Conservation (phyloP, 2,329 filamentous ascomycete genomes). For the Rhynchosporium graminicola region DNA sequence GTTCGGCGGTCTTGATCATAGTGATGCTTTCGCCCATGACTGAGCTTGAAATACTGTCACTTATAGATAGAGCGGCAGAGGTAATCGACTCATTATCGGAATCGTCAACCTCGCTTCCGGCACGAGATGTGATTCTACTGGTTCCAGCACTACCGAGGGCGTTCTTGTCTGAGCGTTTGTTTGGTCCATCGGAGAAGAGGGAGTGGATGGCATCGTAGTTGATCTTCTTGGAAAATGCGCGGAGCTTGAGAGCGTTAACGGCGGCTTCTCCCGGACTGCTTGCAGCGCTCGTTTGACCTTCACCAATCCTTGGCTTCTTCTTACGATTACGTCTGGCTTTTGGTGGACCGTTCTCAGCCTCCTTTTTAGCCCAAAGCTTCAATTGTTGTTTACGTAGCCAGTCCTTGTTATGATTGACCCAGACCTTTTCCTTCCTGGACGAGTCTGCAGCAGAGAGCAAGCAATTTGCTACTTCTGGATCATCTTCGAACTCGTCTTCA, state of each 20-base stretch:
- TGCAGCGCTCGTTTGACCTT: conserved; percentile 65
- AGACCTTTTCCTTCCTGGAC: conserved; percentile 84
- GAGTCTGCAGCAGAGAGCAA: conserved; percentile 73
- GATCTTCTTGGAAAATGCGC: conserved; percentile 72
- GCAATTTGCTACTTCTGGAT: conserved; percentile 83
- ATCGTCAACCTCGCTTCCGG: conserved; percentile 24
- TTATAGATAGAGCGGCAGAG: conserved; percentile 10
- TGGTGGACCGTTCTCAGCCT: conserved; percentile 53
- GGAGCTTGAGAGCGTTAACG: conserved; percentile 65
- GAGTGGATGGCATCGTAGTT: conserved; percentile 67
- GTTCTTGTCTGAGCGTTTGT: conserved; percentile 35
- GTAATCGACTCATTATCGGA: conserved; percentile 17
- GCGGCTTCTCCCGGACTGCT: conserved; percentile 70
- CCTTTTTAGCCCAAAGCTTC: conserved; percentile 75
- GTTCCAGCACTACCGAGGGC: conserved; percentile 53
- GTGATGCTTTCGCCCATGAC: conserved; percentile 1
- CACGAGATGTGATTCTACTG: conserved; percentile 44
- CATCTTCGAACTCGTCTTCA: conserved; percentile 83
- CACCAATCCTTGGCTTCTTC: conserved; percentile 60
- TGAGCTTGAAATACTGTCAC: conserved; percentile 10
- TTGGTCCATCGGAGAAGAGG: conserved; percentile 50
- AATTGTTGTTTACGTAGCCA: conserved; percentile 87
- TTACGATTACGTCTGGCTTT: conserved; percentile 59
- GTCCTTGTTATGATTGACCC: conserved; percentile 93
- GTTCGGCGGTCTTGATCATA: neutral